A percentile compares a stretch with the other conserved stretches of the same genome.
Evolutionary conservation across 2,329 filamentous ascomycete genomes (phyloP).

Genomic region (Colletotrichum salicis): DNA sequence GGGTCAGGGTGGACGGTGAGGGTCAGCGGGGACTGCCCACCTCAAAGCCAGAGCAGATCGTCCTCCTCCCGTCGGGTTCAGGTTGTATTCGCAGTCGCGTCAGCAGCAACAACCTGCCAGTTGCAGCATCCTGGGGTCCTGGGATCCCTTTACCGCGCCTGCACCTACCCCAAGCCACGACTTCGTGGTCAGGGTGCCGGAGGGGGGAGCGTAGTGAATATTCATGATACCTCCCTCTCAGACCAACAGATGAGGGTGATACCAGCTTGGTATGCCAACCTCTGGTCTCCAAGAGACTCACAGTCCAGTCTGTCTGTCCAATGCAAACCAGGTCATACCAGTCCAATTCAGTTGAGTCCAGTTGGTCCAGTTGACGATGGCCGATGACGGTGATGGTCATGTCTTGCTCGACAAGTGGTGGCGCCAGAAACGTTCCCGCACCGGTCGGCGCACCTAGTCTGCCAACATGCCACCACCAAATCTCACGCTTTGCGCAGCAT

Average conservation of each 20-base stretch:
- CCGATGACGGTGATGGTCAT: not conserved
- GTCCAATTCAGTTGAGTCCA: not conserved
- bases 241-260: not conserved
- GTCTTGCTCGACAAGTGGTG: not conserved
- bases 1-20: slow-evolving; percentile 6
- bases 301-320: not conserved
- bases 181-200: not conserved
- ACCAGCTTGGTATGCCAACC: not conserved
- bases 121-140: not conserved
- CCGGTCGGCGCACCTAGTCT: not conserved
- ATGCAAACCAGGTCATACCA: not conserved
- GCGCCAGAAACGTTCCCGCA: not conserved
- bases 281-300: not conserved
- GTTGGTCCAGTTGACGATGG: not conserved
- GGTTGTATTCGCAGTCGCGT: not conserved
- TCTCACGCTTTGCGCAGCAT: not conserved
- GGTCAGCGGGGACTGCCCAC: slow-evolving; percentile 12
- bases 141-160: not conserved
- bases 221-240: not conserved
- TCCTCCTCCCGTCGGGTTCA: not conserved
- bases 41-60: not conserved
- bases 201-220: not conserved
- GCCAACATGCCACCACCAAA: not conserved
- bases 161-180: not conserved
- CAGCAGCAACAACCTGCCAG: slow-evolving; percentile 6